Evolutionary conservation across 805 yeast species (phyloP), one percentile per base, ranked within the genome.

Genomic region (Scheffersomyces coipomensis): DNA sequence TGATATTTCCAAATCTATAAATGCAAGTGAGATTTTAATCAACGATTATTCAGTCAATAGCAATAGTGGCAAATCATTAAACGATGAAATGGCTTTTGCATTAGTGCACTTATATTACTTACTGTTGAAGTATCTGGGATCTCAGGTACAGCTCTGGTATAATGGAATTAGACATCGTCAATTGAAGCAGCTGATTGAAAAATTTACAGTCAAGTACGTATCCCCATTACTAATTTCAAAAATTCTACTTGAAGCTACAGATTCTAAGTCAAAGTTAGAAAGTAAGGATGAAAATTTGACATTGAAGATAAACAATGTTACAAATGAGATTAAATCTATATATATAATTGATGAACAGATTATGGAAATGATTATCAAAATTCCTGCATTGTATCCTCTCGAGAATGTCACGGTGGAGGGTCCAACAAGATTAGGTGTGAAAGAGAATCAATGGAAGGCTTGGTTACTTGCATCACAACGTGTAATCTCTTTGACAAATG

Each of bases 401-500:
- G 76, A 80, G 2, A 83, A 78, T 46, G 83, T 93, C 8, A 67
- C 70, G 7, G 89, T 93, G 1, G 79, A 78, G 33, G 97, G 97
- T 3, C 78, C 88, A 0, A 71, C 79, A 34, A 71, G 95, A 44
- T 75, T 88, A 24, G 98, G 98, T 16, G 95, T 91, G 12, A 86
- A 85, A 47, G 98, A 91, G 51, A 81, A 79, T 45, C 89, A 87
- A 61, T 90, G 97, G 96, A 84, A 88, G 50, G 88, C 96, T 2
- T 93, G 98, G 98, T 65, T 91, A 15, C 69, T 91, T 58, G 90
- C 97, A 4, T 88, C 96, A 3, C 96, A 89, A 55, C 76, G 89
- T 41, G 81, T 88, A 7, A 79, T 88, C 21, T 75, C 88, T 2
- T 75, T 85, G 29, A 85, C 85, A 50, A 83, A 83, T 49, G 89